Base-by-base conservation (phyloP, 805 yeast genomes). In the Candida khao-thaluensis region DNA sequence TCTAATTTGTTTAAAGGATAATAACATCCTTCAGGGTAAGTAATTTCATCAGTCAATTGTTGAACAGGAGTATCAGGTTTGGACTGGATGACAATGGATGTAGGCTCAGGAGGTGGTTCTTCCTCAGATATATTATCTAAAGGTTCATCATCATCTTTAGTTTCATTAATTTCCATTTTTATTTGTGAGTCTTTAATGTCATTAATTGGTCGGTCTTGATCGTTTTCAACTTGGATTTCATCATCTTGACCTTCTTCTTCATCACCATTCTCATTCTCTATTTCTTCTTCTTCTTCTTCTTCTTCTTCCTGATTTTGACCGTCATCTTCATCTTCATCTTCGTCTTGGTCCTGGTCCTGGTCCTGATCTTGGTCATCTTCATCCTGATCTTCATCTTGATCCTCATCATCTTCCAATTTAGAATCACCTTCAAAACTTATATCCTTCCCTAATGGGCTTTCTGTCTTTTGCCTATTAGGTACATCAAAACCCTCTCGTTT, bases 351-450 rank as follows among this genome's bases (percentile, higher is more conserved):
- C 2, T 38, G 24, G 12, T 31, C 17, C 33, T 38, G 17, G 20
- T 38, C 39, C 18, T 35, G 38, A 38, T 42, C 43, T 25, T 34
- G 48, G 26, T 53, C 44, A 24, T 57, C 52, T 32, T 51, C 53
- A 27, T 43, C 77, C 56, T 25, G 18, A 75, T 76, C 36, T 60
- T 67, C 25, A 76, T 62, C 30, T 78, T 35, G 25, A 10, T 28
- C 17, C 7, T 22, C 22, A 38, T 38, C 37, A 32, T 32, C 37
- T 5, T 38, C 37, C 18, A 23, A 6, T 7, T 22, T 30, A 25
- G 16, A 15, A 23, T 22, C 30, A 18, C 16, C 38, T 29, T 29
- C 26, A 30, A 17, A 25, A 21, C 35, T 22, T 5, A 31, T 20
- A 12, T 35, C 37, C 8, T 24, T 30, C 4, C 37, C 41, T n/a